Evolutionary conservation across 257 asterid genomes (phyloP).

Genomic region (Jacaranda copaia): DNA sequence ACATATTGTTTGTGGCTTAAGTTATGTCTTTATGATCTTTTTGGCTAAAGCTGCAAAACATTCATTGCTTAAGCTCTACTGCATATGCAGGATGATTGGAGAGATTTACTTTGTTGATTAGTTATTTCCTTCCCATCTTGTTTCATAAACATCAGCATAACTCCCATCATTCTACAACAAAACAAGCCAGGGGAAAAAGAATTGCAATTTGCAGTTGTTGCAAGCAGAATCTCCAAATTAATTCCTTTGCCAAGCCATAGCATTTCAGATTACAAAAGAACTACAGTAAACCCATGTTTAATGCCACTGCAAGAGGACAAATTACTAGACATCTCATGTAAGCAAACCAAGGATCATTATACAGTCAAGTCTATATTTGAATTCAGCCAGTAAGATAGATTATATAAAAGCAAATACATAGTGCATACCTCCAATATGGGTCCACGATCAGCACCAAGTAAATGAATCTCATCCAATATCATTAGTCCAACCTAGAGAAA

Average conservation of each 20-base stretch:
- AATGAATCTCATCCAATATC: slow-evolving; percentile 97
- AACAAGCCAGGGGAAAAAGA: not conserved
- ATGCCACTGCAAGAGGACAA: slow-evolving; percentile 15
- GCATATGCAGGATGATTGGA: not conserved
- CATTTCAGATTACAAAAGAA: not conserved
- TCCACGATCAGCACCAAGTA: slow-evolving; percentile 99
- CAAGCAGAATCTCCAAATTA: not conserved
- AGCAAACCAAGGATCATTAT: slow-evolving; percentile 26
- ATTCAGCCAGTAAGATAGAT: slow-evolving; percentile 15
- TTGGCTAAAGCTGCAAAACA: not conserved
- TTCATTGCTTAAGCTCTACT: slow-evolving; percentile 12
- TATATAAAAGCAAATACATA: slow-evolving; percentile 21
- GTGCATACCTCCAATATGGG: slow-evolving; percentile 91
- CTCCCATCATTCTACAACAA: not conserved
- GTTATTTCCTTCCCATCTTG: slow-evolving; percentile 1
- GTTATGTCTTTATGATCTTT: not conserved
- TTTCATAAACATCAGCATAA: slow-evolving; percentile 18
- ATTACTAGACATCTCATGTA: slow-evolving; percentile 5
- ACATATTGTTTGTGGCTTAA: slow-evolving; percentile 6
- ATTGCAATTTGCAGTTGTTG: not conserved
- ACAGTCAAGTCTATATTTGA: slow-evolving; percentile 23
- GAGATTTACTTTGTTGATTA: too few relatives aligned
- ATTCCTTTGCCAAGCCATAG: slow-evolving; percentile 21
- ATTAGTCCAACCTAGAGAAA: slow-evolving; percentile 88
- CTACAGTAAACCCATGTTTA: slow-evolving; percentile 24